Base-by-base conservation (phyloP, 116 monocot species). In the Trichopus zeylanicus region DNA sequence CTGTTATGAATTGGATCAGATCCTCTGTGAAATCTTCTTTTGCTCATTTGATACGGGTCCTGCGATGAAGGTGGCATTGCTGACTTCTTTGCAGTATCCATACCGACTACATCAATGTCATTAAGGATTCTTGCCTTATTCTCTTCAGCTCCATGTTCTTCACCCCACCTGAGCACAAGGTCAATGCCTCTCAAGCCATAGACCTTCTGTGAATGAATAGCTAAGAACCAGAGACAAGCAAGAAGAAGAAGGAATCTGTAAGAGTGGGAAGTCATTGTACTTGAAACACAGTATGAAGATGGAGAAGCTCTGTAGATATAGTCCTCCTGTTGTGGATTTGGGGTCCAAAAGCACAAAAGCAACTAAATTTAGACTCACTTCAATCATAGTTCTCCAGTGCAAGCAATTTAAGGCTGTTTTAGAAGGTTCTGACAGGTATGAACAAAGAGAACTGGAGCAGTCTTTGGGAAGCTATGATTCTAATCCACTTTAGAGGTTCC, bases 1-100 rank as follows among this genome's bases (percentile, higher is more conserved):
- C 77, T 72, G 63, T 95, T 95, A 65, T 95, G 95, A 59, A 95
- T 94, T 26, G 94, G 94, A 65, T 94, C 83, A 2, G 94, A 94
- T 31, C 94, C 94, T 72, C 94, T 67, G 73, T 86, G 74, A 56
- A 94, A 82, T 53, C 78, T 71, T 61, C 94, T 67, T 63, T 94
- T 89, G 78, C 89, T 86, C n/a, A 61, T 70, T 28, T 63, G 26
- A 37, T 69, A 63, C 13, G 65, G 77, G 56, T 85, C 81, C 22
- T 66, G 75, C 4, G 60, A 26, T 4, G 60, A 52, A 2, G 79
- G 57, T 24, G 63, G 60, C n/a, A 68, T 62, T 39, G 77, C 71
- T 0, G 53, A 48, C 16, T 57, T 71, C 52, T 49, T 58, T 60
- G 53, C 56, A 6, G 71, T 35, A 47, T 67, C 62, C 16, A 76